Conservation (phyloP, 768 basidiomycete species). For the Glaciozyma antarctica region DNA sequence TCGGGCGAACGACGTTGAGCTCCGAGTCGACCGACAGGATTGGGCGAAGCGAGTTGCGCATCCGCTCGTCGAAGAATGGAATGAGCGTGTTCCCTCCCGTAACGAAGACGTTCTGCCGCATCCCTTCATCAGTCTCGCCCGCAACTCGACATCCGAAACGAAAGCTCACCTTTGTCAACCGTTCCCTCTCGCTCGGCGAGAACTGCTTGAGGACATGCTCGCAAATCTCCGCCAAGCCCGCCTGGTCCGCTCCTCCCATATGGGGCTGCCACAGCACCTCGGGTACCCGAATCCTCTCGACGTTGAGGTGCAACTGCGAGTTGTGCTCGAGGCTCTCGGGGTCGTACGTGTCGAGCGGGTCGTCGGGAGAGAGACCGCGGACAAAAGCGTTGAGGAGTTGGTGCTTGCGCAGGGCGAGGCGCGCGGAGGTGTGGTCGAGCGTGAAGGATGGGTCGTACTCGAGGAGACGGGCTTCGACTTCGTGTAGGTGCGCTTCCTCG, state of each 20-base stretch:
- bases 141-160: background rate
- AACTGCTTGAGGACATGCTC: conserved; percentile 72
- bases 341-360: conserved; percentile 48
- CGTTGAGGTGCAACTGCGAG: conserved; percentile 73
- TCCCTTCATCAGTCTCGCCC: background rate
- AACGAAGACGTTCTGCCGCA: conserved; percentile 68
- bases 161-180: conserved; percentile 61
- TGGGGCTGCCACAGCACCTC: conserved; percentile 85
- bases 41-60: conserved; percentile 67
- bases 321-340: conserved; percentile 47
- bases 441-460: conserved; percentile 78
- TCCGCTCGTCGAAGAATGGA: conserved; percentile 56
- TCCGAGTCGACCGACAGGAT: conserved; percentile 73
- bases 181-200: conserved; percentile 54
- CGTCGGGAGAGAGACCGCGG: conserved; percentile 37
- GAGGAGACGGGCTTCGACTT: conserved; percentile 71
- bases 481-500: conserved; percentile 58
- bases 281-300: conserved; percentile 80
- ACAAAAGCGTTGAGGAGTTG: conserved; percentile 76
- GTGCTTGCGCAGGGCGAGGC: conserved; percentile 63
- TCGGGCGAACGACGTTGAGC: conserved; percentile 49
- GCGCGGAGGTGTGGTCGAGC: conserved; percentile 66
- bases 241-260: conserved; percentile 92
- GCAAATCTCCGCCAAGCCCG: conserved; percentile 84
- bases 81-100: conserved; percentile 73